Conservation (phyloP, 106 monocot species). For the Acorus calamus region DNA sequence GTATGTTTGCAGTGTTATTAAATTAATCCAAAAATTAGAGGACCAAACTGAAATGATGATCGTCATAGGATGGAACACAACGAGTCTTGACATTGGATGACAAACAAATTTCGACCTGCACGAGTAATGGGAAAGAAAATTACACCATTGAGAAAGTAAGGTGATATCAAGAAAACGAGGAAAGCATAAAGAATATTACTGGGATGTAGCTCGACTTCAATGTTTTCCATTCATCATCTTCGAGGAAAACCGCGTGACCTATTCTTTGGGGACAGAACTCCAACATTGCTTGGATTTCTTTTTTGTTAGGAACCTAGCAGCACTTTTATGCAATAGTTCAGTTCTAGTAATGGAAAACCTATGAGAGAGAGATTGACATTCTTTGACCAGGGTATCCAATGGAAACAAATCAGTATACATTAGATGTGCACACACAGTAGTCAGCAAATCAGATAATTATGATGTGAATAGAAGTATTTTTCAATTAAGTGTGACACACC, state of each 20-base stretch:
- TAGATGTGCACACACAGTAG: too few relatives aligned
- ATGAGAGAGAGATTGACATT: too few relatives aligned
- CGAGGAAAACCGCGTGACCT: conserved; percentile 86
- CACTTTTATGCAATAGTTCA: conserved; percentile 5
- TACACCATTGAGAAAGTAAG: conserved; percentile 1
- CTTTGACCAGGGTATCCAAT: too few relatives aligned
- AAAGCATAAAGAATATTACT: conserved; percentile 14
- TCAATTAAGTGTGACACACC: conserved; percentile 15
- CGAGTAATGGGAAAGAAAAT: background rate
- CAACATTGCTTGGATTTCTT: conserved; percentile 82
- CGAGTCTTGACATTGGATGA: conserved; percentile 76
- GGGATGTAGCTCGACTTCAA: conserved; percentile 61
- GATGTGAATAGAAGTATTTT: too few relatives aligned
- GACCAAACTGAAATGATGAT: conserved; percentile 78
- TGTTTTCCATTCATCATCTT: conserved; percentile 58
- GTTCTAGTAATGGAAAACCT: too few relatives aligned
- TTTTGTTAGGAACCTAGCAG: conserved; percentile 61
- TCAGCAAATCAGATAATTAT: too few relatives aligned
- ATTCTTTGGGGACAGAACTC: conserved; percentile 15
- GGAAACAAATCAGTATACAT: too few relatives aligned
- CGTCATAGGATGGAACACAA: conserved; percentile 46
- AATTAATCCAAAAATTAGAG: background rate
- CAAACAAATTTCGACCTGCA: conserved; percentile 91
- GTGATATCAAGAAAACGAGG: too few relatives aligned
- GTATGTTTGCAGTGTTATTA: too few relatives aligned